phyloP scores from a whole-genome alignment of 345 rosid species.

The Trapa incisa region DNA sequence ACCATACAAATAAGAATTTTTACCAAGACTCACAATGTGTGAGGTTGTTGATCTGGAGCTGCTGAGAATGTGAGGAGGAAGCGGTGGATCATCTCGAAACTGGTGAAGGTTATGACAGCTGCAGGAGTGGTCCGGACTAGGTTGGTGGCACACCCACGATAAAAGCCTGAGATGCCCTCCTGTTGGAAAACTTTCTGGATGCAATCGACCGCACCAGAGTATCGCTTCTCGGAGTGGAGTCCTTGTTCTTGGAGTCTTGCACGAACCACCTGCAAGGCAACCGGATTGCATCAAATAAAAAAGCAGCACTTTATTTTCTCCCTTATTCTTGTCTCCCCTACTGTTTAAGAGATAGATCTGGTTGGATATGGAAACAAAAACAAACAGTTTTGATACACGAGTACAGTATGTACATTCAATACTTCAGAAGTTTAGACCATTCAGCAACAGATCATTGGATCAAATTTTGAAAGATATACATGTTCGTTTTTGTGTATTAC shows the following conservation, averaged over 20 bases:
- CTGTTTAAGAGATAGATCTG: not conserved
- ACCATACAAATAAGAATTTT: not conserved
- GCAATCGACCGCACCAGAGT: conserved; percentile 58
- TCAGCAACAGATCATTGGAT: too few relatives aligned
- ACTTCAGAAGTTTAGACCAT: not conserved
- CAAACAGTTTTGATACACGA: not conserved
- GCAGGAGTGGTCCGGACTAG: conserved; percentile 80
- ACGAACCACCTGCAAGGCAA: conserved; percentile 48
- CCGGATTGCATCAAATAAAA: conserved; percentile 1
- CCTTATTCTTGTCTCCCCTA: not conserved
- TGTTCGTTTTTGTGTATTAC: too few relatives aligned
- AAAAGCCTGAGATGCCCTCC: conserved; percentile 64
- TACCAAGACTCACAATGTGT: conserved; percentile 21
- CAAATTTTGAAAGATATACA: too few relatives aligned
- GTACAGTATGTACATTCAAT: too few relatives aligned
- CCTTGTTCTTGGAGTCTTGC: conserved; percentile 93
- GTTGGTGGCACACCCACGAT: conserved; percentile 83
- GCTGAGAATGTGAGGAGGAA: conserved; percentile 43
- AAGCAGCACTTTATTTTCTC: not conserved
- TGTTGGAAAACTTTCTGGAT: conserved; percentile 50
- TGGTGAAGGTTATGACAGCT: conserved; percentile 80
- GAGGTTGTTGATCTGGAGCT: conserved; percentile 44
- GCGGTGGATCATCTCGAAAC: conserved; percentile 88
- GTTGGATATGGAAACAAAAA: not conserved
- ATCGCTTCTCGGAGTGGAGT: conserved; percentile 61